Evolutionary conservation across 805 yeast genomes (phyloP).

Genomic region (Starmerella tilneyi): DNA sequence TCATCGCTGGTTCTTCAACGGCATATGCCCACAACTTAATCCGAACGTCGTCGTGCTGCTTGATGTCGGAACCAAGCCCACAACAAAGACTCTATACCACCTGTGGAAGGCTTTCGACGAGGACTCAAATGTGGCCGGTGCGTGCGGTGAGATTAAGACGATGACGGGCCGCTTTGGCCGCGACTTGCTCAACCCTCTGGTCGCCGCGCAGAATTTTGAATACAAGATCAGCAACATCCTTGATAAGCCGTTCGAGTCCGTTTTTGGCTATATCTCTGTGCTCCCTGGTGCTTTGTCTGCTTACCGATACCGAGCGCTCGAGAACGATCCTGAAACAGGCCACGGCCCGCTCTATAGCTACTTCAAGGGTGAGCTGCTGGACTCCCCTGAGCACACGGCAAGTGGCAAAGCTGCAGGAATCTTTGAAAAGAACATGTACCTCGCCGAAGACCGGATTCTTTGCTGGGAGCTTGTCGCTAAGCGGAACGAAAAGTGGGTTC

Average conservation of each 20-base stretch:
- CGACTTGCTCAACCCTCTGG: constrained; percentile 77
- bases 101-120: constrained; percentile 95
- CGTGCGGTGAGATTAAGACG: constrained; percentile 94
- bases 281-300: constrained; percentile 95
- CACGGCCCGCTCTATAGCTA: constrained; percentile 84
- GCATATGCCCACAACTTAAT: constrained; percentile 80
- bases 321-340: constrained; percentile 68
- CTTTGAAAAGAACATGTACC: constrained; percentile 91
- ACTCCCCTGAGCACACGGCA: constrained; percentile 46
- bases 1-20: constrained; percentile 95
- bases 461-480: constrained; percentile 96
- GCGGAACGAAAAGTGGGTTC: constrained; percentile 69
- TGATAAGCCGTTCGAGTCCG: constrained; percentile 88
- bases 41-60: constrained; percentile 83
- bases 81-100: constrained; percentile 75
- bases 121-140: constrained; percentile 97
- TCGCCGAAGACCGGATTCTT: constrained; percentile 91
- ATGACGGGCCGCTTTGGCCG: constrained; percentile 84
- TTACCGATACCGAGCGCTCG: constrained; percentile 77
- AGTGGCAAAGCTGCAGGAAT: constrained; percentile 46
- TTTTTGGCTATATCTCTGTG: constrained; percentile 86
- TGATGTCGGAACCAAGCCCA: constrained; percentile 98
- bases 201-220: constrained; percentile 93
- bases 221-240: constrained; percentile 93
- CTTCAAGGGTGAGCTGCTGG: constrained; percentile 73